Evolutionary conservation across 2,329 filamentous ascomycete species (phyloP).

Genomic region (Penicillium sp.): DNA sequence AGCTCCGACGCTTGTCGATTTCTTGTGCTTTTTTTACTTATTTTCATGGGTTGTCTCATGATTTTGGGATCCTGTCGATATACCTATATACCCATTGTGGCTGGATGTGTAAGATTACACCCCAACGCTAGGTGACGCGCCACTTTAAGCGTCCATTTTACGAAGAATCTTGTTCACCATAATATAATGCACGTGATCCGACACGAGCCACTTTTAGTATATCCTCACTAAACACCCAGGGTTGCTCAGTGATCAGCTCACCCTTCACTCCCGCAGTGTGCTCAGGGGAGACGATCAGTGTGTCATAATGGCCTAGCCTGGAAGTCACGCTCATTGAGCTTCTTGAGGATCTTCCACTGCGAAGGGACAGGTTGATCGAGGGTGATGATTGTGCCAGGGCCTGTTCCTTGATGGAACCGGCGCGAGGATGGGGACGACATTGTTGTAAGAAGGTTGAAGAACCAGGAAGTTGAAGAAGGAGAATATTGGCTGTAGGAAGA

Average conservation of each 20-base stretch:
- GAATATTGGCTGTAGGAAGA: conserved; percentile 1
- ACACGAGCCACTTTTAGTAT: background rate
- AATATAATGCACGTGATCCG: background rate
- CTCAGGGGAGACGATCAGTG: conserved; percentile 1
- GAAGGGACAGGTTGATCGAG: conserved; percentile 17
- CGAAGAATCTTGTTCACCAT: conserved; percentile 1
- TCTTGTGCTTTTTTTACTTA: background rate
- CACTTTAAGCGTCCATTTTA: conserved; percentile 6
- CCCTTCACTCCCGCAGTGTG: conserved; percentile 5
- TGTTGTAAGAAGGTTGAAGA: conserved; percentile 2
- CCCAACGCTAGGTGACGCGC: conserved; percentile 5
- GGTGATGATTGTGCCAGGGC: conserved; percentile 15
- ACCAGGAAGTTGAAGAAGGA: background rate
- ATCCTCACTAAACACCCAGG: conserved; percentile 4
- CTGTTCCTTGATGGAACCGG: conserved; percentile 10
- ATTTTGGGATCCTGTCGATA: conserved; percentile 4
- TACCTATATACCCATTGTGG: conserved; percentile 8
- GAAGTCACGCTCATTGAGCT: conserved; percentile 15
- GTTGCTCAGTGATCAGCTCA: conserved; percentile 7
- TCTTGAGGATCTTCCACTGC: conserved; percentile 18
- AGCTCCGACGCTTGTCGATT: background rate
- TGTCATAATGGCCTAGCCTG: conserved; percentile 3
- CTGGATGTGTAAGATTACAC: conserved; percentile 8
- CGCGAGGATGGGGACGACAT: conserved; percentile 1
- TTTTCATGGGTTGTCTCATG: conserved; percentile 1